Percentiles rank a stretch among this genome's conserved stretches.
These are phyloP conservation scores for Suillus paluster DNA, from an alignment of 768 basidiomycete genomes.

Conservation along the genomic window DNA sequence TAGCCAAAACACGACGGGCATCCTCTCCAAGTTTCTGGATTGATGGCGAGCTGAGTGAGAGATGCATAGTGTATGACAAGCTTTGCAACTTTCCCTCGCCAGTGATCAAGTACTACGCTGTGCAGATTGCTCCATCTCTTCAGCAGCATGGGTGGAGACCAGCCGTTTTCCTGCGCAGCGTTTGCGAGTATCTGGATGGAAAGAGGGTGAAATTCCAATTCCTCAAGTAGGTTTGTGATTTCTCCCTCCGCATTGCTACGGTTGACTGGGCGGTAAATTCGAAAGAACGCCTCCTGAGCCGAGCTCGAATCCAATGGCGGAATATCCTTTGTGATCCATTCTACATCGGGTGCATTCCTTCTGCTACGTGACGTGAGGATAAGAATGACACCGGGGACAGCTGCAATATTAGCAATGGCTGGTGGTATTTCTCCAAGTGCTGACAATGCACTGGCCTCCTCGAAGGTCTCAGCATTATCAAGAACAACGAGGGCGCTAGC, in stretches of 20 bases:
- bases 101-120: not conserved
- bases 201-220: not conserved
- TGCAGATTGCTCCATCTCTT: not conserved
- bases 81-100: not conserved
- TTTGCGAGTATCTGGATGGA: constrained; percentile 1
- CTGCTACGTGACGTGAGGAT: constrained; percentile 4
- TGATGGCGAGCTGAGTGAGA: not conserved
- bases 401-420: not conserved
- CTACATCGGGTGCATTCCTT: not conserved
- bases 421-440: not conserved
- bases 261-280: not conserved
- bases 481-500: constrained; percentile 2
- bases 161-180: constrained; percentile 2
- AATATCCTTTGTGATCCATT: not conserved
- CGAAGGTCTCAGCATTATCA: constrained; percentile 2
- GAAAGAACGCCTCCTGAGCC: not conserved
- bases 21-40: not conserved
- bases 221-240: not conserved
- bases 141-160: not conserved
- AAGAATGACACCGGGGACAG: not conserved
- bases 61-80: not conserved
- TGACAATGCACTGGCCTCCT: not conserved
- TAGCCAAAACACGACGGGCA: not conserved
- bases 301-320: not conserved
- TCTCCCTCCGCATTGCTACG: not conserved